Evolutionary conservation across 495 filamentous ascomycete species (phyloP).

Genomic region (Poronia punctata): DNA sequence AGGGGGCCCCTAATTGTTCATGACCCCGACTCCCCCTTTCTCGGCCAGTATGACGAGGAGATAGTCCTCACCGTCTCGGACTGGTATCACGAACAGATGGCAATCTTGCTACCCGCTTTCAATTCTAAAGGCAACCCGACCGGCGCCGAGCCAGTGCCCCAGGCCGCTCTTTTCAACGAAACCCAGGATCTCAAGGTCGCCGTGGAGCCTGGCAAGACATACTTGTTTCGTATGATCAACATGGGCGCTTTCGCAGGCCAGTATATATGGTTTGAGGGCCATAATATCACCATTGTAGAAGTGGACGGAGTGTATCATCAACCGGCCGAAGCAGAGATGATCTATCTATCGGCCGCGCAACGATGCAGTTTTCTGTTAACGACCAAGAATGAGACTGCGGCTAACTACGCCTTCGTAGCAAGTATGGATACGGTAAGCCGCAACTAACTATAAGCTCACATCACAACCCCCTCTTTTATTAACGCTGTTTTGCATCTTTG

Average conservation of each 20-base stretch:
- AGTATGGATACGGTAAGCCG: constrained; percentile 52
- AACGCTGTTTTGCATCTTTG: no score
- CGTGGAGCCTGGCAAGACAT: constrained; percentile 65
- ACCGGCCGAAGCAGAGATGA: constrained; percentile 48
- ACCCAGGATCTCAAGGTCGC: constrained; percentile 45
- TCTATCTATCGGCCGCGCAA: constrained; percentile 65
- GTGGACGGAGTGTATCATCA: constrained; percentile 54
- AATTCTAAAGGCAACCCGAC: constrained; percentile 52
- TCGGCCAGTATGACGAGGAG: constrained; percentile 59
- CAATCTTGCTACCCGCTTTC: constrained; percentile 48
- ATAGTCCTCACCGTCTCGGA: constrained; percentile 58
- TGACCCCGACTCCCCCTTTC: constrained; percentile 55
- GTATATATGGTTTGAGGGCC: constrained; percentile 69
- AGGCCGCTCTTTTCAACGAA: constrained; percentile 66
- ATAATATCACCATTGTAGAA: constrained; percentile 55
- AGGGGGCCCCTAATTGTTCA: constrained; percentile 65
- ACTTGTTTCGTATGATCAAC: constrained; percentile 71
- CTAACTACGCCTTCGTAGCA: constrained; percentile 60
- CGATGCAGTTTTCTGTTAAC: constrained; percentile 63
- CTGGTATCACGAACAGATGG: constrained; percentile 60
- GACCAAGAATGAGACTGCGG: constrained; percentile 52
- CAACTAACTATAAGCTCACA: neutral
- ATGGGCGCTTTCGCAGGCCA: constrained; percentile 61
- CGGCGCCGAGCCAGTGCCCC: constrained; percentile 58
- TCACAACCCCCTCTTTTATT: neutral